phyloP scores from a whole-genome alignment of 768 basidiomycete genomes.

The Melanogaster broomeanus region DNA sequence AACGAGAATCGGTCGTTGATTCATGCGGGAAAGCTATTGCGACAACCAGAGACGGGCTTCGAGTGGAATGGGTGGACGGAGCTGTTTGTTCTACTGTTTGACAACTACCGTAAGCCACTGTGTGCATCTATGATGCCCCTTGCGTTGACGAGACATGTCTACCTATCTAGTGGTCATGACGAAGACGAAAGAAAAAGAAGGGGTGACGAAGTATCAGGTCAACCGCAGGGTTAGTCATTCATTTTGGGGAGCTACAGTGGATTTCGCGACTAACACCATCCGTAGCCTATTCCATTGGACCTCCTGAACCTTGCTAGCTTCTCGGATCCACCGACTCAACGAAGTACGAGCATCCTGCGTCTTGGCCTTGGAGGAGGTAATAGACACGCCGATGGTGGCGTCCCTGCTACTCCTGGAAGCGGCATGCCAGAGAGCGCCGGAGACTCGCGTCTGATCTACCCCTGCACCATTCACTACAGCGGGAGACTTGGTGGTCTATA shows the following conservation, averaged over 20 bases:
- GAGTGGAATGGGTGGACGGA: conserved; percentile 92
- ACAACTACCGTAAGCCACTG: conserved; percentile 79
- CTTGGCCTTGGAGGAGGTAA: conserved; percentile 49
- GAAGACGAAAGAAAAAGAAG: conserved; percentile 79
- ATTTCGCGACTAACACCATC: neutral
- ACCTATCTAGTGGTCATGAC: conserved; percentile 86
- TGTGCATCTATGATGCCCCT: neutral
- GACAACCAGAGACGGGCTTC: conserved; percentile 87
- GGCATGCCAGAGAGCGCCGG: conserved; percentile 40
- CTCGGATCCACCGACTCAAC: conserved; percentile 75
- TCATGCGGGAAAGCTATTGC: conserved; percentile 77
- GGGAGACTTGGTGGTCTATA: conserved; percentile 86
- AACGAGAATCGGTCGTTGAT: conserved; percentile 83
- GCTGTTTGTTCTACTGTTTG: conserved; percentile 87
- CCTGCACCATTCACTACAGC: conserved; percentile 87
- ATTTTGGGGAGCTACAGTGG: neutral
- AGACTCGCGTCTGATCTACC: conserved; percentile 80
- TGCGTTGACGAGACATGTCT: conserved; percentile 13
- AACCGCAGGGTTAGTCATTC: conserved; percentile 65
- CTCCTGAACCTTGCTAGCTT: conserved; percentile 85
- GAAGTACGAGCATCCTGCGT: conserved; percentile 71
- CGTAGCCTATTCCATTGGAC: conserved; percentile 90
- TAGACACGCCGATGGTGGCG: conserved; percentile 30
- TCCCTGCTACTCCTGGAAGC: conserved; percentile 27
- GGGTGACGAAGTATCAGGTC: conserved; percentile 73